phyloP scores from a whole-genome alignment of 1,139 yeast genomes.

The Lodderomyces elongisporus region DNA sequence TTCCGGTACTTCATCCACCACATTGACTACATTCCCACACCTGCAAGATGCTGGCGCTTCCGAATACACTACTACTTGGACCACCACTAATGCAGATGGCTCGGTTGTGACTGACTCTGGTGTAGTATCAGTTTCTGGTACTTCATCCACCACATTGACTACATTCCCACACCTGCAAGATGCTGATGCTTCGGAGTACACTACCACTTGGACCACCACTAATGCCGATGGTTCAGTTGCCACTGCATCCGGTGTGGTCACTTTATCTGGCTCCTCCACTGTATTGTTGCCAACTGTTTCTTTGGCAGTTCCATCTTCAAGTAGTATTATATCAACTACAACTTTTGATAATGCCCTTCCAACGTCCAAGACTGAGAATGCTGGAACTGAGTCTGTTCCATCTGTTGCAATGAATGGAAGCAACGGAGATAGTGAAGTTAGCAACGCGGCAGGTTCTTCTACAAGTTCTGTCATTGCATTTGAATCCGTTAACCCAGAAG shows the following conservation, averaged over 20 bases:
- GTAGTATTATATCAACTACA: too few relatives aligned
- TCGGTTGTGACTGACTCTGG: constrained; percentile 7
- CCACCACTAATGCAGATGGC: constrained; percentile 3
- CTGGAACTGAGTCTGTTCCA: neutral
- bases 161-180: constrained; percentile 9
- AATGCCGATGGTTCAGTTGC: constrained; percentile 14
- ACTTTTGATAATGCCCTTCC: too few relatives aligned
- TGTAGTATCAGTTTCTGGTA: constrained; percentile 3
- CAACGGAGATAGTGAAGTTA: neutral
- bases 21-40: constrained; percentile 7
- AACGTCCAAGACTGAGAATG: neutral
- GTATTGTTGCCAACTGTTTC: too few relatives aligned
- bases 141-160: constrained; percentile 4
- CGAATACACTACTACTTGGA: constrained; percentile 15
- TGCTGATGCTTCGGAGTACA: constrained; percentile 12
- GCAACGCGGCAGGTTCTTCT: neutral
- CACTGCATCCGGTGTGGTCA: constrained; percentile 5
- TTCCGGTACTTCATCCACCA: constrained; percentile 5
- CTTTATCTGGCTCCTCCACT: too few relatives aligned
- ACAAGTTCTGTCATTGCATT: too few relatives aligned
- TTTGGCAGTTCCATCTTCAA: too few relatives aligned
- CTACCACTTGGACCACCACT: constrained; percentile 16
- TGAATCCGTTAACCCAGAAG: too few relatives aligned
- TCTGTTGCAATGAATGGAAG: neutral
- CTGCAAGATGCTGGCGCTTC: constrained; percentile 14